Evolutionary conservation across 2,329 filamentous ascomycete genomes (phyloP), one percentile per base, ranked within the genome.

Genomic region (Aspergillus persii): DNA sequence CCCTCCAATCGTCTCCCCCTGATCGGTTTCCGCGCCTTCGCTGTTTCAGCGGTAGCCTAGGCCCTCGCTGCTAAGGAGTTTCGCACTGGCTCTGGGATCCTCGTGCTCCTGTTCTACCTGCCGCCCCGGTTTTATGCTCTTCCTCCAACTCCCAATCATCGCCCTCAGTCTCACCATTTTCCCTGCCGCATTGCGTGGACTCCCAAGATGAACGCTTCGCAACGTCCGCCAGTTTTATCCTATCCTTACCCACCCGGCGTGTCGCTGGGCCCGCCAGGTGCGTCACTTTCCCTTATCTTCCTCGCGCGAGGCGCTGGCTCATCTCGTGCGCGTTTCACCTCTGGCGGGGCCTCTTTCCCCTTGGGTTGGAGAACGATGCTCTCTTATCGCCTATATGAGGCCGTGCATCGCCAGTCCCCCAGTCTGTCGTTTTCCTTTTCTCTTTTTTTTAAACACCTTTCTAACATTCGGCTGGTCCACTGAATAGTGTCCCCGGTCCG

Each of bases 221-320:
- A 65, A 53, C 61, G 67, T 29, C 66, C 68, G 65, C 66, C 69
- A 62, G 68, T 68, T 61, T 60, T 71, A 18, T 62, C 63, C 29
- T 65, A 62, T 61, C 63, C 69, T 61, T 73, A 71, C 64, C 67
- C 70, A 65, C 69, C 71, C 59, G 68, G 70, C 66, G 65, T 71
- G 53, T 68, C 71, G 62, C 64, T 72, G 66, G 67, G 66, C 52
- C 66, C 67, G 58, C 66, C 67, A 71, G 70, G 72, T 74, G 65
- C 69, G 72, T 74, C 67, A 70, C 61, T 50, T 57, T 39, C 53
- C 50, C 50, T 57, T 59, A 51, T 50, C 48, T 50, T 23, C 33
- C 27, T 51, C 50, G 54, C 49, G 41, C 59, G 52, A 41, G 39
- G 47, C 33, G 53, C 48, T 58, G 53, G 46, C 39, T 62, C 47